A percentile compares a stretch with the other conserved stretches of the same genome.
These are phyloP conservation scores for Earliella scabrosa DNA, from an alignment of 1,284 basidiomycete species.

Conservation along the genomic window DNA sequence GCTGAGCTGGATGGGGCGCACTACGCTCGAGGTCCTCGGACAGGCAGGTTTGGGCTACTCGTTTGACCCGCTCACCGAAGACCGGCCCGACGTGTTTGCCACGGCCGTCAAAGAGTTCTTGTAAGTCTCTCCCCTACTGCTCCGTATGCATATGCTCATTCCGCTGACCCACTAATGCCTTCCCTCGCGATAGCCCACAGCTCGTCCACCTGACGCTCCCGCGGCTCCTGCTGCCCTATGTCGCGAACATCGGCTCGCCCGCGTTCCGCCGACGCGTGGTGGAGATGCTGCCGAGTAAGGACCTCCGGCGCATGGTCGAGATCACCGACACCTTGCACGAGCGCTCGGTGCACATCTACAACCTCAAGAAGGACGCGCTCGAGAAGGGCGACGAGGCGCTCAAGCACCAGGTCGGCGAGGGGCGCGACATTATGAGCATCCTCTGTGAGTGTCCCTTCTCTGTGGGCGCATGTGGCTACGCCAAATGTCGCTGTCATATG, in stretches of 20 bases:
- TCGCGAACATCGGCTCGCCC: conserved; percentile 8
- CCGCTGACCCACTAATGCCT: background rate
- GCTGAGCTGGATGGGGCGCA: conserved; percentile 25
- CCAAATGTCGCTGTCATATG: too few species aligned
- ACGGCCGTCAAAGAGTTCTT: conserved; percentile 30
- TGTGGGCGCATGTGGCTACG: too few species aligned
- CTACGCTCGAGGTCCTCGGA: conserved; percentile 25
- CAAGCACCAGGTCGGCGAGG: conserved; percentile 29
- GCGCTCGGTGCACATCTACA: conserved; percentile 21
- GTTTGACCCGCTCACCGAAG: conserved; percentile 23
- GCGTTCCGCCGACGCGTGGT: conserved; percentile 17
- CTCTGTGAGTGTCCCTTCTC: conserved; percentile 27
- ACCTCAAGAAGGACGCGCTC: conserved; percentile 28
- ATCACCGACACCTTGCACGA: conserved; percentile 23
- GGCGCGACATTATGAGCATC: conserved; percentile 38
- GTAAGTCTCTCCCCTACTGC: conserved; percentile 18
- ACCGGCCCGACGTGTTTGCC: conserved; percentile 28
- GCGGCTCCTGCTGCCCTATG: conserved; percentile 7
- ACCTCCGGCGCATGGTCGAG: conserved; percentile 15
- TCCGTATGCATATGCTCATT: background rate
- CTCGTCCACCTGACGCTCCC: conserved; percentile 8
- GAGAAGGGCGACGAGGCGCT: conserved; percentile 27
- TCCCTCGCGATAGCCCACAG: conserved; percentile 12
- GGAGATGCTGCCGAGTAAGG: conserved; percentile 10
- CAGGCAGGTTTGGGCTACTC: conserved; percentile 24